A percentile compares a stretch with the other conserved stretches of the same genome.
phyloP scores from a whole-genome alignment of 73 alveolate species.

The Paramecium sonneborni region DNA sequence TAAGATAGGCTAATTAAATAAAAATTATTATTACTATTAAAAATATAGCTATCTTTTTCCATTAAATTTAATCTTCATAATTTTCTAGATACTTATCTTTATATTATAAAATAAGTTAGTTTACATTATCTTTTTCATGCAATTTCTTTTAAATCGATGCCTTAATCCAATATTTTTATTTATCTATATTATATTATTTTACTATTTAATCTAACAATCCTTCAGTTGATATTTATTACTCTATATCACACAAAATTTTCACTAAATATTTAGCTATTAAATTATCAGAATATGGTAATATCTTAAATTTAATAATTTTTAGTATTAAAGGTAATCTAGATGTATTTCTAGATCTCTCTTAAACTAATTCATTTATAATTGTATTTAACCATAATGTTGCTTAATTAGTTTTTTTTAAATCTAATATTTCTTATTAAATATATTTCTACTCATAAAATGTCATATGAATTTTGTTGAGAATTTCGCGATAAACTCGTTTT shows the following conservation, averaged over 20 bases:
- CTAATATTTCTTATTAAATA: neutral
- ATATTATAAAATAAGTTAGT: neutral
- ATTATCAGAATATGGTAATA: constrained; percentile 29
- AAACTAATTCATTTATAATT: neutral
- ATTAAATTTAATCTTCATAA: neutral
- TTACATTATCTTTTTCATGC: neutral
- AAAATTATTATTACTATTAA: neutral
- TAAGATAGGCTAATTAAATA: constrained; percentile 16
- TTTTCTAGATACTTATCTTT: neutral
- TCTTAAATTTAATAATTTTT: constrained; percentile 6
- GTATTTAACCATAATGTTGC: neutral
- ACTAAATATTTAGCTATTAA: neutral
- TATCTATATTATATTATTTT: neutral
- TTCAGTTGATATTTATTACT: neutral
- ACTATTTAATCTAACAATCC: neutral
- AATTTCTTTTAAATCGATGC: neutral
- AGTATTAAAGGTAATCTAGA: neutral
- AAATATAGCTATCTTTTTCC: neutral
- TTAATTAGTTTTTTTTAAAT: neutral
- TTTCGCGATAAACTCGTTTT: neutral
- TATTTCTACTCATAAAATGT: neutral
- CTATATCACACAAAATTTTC: neutral
- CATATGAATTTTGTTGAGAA: neutral
- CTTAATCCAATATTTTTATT: neutral
- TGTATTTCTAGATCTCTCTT: neutral